These are phyloP conservation scores for Amanita rimosa DNA, from an alignment of 768 basidiomycete species.

Conservation along the genomic window DNA sequence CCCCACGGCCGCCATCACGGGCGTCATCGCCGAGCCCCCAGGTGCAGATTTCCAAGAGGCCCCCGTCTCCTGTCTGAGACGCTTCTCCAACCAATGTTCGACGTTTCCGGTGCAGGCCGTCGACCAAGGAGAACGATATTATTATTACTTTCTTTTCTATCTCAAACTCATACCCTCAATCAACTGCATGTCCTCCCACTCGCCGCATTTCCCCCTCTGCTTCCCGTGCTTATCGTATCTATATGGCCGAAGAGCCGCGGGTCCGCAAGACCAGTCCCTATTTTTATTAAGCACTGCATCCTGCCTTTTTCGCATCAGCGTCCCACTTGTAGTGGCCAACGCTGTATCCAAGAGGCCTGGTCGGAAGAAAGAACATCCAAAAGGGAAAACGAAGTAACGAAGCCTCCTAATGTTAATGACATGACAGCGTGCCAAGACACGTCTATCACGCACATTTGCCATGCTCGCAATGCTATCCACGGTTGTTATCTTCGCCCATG, in stretches of 20 bases:
- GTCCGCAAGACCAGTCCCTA: neutral
- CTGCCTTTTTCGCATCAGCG: neutral
- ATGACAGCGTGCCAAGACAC: neutral
- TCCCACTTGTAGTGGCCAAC: conserved; percentile 4
- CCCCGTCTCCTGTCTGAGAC: neutral
- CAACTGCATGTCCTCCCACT: neutral
- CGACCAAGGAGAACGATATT: neutral
- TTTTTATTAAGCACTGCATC: neutral
- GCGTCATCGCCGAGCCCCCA: neutral
- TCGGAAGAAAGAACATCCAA: neutral
- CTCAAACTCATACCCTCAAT: conserved; percentile 3
- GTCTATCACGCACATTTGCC: neutral
- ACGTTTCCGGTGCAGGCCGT: neutral
- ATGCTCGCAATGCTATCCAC: neutral
- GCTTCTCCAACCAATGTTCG: neutral
- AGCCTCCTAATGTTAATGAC: neutral
- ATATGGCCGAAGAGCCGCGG: neutral
- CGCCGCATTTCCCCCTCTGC: conserved; percentile 1
- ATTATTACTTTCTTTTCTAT: conserved; percentile 1
- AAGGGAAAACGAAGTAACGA: conserved; percentile 3
- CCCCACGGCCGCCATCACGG: neutral
- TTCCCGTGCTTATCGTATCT: conserved; percentile 2
- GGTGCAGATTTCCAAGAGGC: conserved; percentile 5
- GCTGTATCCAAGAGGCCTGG: neutral
- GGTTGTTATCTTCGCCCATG: neutral